Base-by-base conservation (phyloP, 2,329 filamentous ascomycete species). In the Talaromyces sp. region DNA sequence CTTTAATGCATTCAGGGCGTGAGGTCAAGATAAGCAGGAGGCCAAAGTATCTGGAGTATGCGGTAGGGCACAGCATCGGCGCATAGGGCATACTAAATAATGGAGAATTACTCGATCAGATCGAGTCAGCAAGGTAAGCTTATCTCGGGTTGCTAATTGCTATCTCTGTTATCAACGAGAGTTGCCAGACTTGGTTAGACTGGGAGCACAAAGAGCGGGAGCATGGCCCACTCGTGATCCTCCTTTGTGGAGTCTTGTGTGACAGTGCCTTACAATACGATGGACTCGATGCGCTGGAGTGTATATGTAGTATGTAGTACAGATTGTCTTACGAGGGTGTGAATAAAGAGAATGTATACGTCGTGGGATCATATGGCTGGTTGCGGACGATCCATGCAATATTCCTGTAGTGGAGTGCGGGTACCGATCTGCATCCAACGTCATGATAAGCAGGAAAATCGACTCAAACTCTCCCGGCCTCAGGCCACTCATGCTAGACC, bases 91-190 rank as follows among this genome's bases (percentile, higher is more conserved):
- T 11, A 41, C 39, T 41, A 41, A 41, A 41, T 41, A 41, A 35
- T 35, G 17, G 19, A 33, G 31, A n/a, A 50, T 61, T 61, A 61
- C 60, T 61, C 60, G 60, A 61, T 59, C 41, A n/a, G 33, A 61
- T 61, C 60, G 60, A 61, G 60, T 59, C 57, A 61, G 45, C 37
- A 25, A 21, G 25, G 45, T 19, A 33, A 48, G 39, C 40, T 31
- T 48, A 53, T 53, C 46, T 45, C 17, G 25, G 19, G 22, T 9
- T 33, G 51, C 54, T 58, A 58, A 22, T 37, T 36, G 39, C 21
- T 25, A n/a, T 48, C 53, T 39, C 10, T 15, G 28, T 17, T 46
- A 46, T 46, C 53, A 31, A 25, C 17, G 7, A 9, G 8, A 9
- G 5, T 35, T 9, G 10, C 43, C 15, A 22, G n/a, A 22, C 6